A percentile compares a stretch with the other conserved stretches of the same genome.
phyloP scores from a whole-genome alignment of 2,329 filamentous ascomycete genomes.

The Phyllosticta citriasiana region DNA sequence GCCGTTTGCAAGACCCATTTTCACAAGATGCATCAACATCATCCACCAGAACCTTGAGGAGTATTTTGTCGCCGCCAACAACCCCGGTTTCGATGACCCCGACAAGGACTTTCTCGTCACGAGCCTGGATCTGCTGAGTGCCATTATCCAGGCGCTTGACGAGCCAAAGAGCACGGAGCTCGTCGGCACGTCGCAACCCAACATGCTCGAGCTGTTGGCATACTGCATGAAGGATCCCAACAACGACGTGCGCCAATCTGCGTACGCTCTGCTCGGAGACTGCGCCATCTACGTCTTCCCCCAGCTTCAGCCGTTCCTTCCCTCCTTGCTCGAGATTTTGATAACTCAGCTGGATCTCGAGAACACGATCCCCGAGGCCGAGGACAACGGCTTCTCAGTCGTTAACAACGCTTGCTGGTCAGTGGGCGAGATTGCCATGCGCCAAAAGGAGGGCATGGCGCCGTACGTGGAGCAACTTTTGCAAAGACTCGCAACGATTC shows the following conservation, averaged over 20 bases:
- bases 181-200: constrained; percentile 63
- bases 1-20: constrained; percentile 78
- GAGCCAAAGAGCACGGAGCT: constrained; percentile 64
- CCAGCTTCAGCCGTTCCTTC: constrained; percentile 65
- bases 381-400: constrained; percentile 79
- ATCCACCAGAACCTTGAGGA: constrained; percentile 88
- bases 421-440: constrained; percentile 80
- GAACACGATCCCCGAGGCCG: constrained; percentile 61
- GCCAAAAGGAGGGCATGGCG: constrained; percentile 60
- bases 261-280: constrained; percentile 88
- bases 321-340: constrained; percentile 67
- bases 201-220: constrained; percentile 80
- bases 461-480: constrained; percentile 71
- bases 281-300: constrained; percentile 87
- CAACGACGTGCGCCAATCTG: constrained; percentile 91
- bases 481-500: constrained; percentile 67
- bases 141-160: constrained; percentile 83
- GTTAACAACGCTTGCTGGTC: constrained; percentile 99
- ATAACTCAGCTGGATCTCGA: constrained; percentile 73
- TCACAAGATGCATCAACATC: constrained; percentile 77
- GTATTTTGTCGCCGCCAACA: constrained; percentile 57
- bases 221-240: constrained; percentile 87
- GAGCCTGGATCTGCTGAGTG: constrained; percentile 83
- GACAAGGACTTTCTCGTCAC: constrained; percentile 98
- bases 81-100: constrained; percentile 61